Conservation (phyloP, 495 filamentous ascomycete species). For the Penicillium maclennaniae region DNA sequence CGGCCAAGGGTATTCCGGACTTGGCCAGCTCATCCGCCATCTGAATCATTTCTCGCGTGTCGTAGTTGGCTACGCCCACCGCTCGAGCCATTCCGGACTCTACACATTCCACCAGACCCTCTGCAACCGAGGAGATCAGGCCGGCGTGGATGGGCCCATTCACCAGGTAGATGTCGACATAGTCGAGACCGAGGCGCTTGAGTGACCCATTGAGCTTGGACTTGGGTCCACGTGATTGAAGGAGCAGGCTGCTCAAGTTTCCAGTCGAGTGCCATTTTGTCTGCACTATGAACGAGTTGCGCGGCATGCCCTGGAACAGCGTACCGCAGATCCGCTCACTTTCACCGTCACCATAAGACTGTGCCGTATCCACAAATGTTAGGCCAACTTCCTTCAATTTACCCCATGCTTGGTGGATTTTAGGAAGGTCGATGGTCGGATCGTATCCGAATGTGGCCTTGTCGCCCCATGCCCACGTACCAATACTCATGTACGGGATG, state of each 20-base stretch:
- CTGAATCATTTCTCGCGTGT: slow-evolving; percentile 35
- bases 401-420: slow-evolving; percentile 33
- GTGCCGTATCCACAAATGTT: slow-evolving; percentile 40
- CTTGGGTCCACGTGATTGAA: slow-evolving; percentile 19
- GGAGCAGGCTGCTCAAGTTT: slow-evolving; percentile 12
- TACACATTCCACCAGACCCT: slow-evolving; percentile 38
- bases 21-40: slow-evolving; percentile 27
- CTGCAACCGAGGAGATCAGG: slow-evolving; percentile 20
- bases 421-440: slow-evolving; percentile 23
- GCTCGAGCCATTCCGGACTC: slow-evolving; percentile 30
- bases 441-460: slow-evolving; percentile 37
- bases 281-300: slow-evolving; percentile 29
- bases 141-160: slow-evolving; percentile 50
- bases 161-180: slow-evolving; percentile 79
- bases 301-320: slow-evolving; percentile 30
- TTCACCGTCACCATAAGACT: slow-evolving; percentile 38
- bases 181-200: slow-evolving; percentile 63
- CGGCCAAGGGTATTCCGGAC: slow-evolving; percentile 16
- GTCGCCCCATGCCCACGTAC: slow-evolving; percentile 43
- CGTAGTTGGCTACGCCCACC: slow-evolving; percentile 43
- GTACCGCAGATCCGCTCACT: slow-evolving; percentile 36
- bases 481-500: slow-evolving; percentile 32
- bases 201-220: slow-evolving; percentile 35
- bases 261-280: slow-evolving; percentile 22
- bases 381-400: slow-evolving; percentile 23